These are phyloP conservation scores for Eruca vesicaria DNA, from an alignment of 441 rosid species.

Conservation along the genomic window DNA sequence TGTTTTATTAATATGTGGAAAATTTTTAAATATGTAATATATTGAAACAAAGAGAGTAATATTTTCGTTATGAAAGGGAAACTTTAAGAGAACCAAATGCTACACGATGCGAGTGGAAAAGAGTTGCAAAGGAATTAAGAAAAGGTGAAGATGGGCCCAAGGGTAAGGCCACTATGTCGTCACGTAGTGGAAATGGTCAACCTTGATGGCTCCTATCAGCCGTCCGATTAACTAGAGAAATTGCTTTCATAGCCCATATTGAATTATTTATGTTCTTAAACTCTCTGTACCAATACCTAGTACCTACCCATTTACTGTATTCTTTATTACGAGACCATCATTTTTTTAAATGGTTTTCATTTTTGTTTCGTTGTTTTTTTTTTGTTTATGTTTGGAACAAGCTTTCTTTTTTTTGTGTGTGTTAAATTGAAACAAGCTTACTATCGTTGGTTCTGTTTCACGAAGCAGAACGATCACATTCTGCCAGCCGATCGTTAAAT, in stretches of 20 bases:
- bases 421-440: background rate
- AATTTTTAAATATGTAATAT: no score
- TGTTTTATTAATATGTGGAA: no score
- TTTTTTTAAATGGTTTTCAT: background rate
- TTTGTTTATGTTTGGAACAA: background rate
- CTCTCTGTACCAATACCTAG: constrained; percentile 19
- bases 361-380: background rate
- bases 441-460: background rate
- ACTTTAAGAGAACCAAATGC: background rate
- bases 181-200: constrained; percentile 35
- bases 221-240: constrained; percentile 30
- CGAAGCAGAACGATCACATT: background rate
- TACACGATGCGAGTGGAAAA: constrained; percentile 11
- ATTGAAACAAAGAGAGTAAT: no score
- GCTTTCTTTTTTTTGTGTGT: no score
- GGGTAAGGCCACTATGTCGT: constrained; percentile 23
- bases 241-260: constrained; percentile 17
- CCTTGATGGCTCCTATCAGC: constrained; percentile 31
- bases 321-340: background rate
- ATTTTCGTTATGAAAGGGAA: background rate
- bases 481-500: background rate
- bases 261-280: constrained; percentile 5
- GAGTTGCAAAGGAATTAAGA: constrained; percentile 10
- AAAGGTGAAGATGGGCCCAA: constrained; percentile 20
- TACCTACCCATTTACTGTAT: constrained; percentile 26